A percentile compares a stretch with the other conserved stretches of the same genome.
phyloP scores from a whole-genome alignment of 2,329 filamentous ascomycete species.

The Fusarium sp. region DNA sequence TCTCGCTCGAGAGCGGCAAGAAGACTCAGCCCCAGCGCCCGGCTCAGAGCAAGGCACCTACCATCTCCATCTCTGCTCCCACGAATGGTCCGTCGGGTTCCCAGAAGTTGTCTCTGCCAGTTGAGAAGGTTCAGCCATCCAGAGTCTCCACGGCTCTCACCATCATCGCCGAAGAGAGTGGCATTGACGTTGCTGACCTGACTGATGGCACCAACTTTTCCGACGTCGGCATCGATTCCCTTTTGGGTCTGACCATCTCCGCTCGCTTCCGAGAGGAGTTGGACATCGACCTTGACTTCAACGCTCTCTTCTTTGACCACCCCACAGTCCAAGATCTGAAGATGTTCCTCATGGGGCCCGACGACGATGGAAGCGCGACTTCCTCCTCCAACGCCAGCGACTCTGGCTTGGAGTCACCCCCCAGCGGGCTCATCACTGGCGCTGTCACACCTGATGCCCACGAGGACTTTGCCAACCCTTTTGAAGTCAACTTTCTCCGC shows the following conservation, averaged over 20 bases:
- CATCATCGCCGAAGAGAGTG: constrained; percentile 38
- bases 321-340: constrained; percentile 67
- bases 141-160: constrained; percentile 14
- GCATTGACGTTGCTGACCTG: constrained; percentile 54
- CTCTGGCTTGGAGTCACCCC: constrained; percentile 4
- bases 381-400: constrained; percentile 23
- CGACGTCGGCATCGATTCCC: constrained; percentile 70
- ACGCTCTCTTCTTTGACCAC: constrained; percentile 64
- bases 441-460: constrained; percentile 4
- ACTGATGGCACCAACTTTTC: constrained; percentile 67
- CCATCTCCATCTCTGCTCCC: neutral
- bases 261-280: constrained; percentile 69
- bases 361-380: constrained; percentile 17
- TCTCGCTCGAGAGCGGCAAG: constrained; percentile 30
- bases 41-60: neutral
- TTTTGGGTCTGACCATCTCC: constrained; percentile 70
- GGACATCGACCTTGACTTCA: constrained; percentile 65
- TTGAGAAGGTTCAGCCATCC: neutral
- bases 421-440: constrained; percentile 1
- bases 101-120: neutral
- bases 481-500: constrained; percentile 27
- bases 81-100: fast-evolving
- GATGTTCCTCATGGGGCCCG: constrained; percentile 19
- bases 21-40: constrained; percentile 26
- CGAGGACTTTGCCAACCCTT: constrained; percentile 8